phyloP scores from a whole-genome alignment of 164 flowering plant species.

The Akebia trifoliata region DNA sequence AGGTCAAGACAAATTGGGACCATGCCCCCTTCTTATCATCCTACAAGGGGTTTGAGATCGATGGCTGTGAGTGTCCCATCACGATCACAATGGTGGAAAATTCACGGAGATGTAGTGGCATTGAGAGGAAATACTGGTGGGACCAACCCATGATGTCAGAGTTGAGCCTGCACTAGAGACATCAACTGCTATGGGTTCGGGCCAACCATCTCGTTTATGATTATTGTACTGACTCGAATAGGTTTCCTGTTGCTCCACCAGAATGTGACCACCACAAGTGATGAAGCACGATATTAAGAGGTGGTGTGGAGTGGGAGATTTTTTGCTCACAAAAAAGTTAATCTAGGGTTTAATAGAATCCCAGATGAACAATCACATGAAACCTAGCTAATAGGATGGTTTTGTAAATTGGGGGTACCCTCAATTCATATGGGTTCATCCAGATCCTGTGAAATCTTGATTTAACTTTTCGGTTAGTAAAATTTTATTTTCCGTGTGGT shows the following conservation, averaged over 20 bases:
- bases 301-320: no score
- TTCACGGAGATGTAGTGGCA: constrained; percentile 41
- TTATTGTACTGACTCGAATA: constrained; percentile 59
- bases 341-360: no score
- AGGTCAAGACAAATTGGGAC: constrained; percentile 85
- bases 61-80: constrained; percentile 61
- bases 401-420: no score
- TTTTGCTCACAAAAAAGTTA: no score
- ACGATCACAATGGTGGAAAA: constrained; percentile 33
- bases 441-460: no score
- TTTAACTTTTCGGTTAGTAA: no score
- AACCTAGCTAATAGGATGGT: no score
- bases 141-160: constrained; percentile 66
- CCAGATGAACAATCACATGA: no score
- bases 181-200: constrained; percentile 79
- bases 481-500: no score
- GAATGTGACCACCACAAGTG: constrained; percentile 73
- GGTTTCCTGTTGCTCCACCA: constrained; percentile 59
- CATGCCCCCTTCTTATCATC: constrained; percentile 82
- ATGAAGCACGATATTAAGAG: no score
- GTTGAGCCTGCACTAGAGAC: constrained; percentile 75
- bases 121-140: constrained; percentile 64
- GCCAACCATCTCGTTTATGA: constrained; percentile 82
- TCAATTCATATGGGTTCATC: no score
- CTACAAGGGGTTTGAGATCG: constrained; percentile 68